These are phyloP conservation scores for Simplicillium sp. DNA, from an alignment of 2,329 filamentous ascomycete genomes.

Conservation along the genomic window DNA sequence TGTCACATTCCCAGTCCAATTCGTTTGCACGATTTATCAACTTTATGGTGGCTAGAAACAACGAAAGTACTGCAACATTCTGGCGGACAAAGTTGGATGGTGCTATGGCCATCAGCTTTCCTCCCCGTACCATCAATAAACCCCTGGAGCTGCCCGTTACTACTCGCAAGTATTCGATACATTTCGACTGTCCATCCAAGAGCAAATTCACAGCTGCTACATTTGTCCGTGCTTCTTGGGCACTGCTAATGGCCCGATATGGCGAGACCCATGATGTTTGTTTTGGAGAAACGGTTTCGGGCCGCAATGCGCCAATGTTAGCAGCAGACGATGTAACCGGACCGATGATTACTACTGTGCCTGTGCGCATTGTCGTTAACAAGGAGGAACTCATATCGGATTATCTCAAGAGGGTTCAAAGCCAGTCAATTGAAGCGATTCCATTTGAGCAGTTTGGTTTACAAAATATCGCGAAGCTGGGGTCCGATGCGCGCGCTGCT, in stretches of 20 bases:
- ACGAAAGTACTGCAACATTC: too few relatives aligned
- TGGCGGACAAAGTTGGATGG: too few relatives aligned
- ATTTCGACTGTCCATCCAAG: too few relatives aligned
- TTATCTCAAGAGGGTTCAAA: conserved; percentile 7
- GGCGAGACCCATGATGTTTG: conserved; percentile 12
- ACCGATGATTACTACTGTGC: conserved; percentile 13
- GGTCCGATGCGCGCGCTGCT: conserved; percentile 4
- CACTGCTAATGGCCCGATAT: neutral
- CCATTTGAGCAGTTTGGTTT: conserved; percentile 12
- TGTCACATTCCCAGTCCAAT: too few relatives aligned
- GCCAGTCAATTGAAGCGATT: conserved; percentile 7
- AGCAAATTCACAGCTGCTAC: too few relatives aligned
- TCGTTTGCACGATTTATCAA: too few relatives aligned
- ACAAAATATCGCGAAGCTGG: conserved; percentile 11
- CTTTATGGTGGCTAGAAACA: too few relatives aligned
- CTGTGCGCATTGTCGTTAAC: conserved; percentile 6
- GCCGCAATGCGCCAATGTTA: conserved; percentile 9
- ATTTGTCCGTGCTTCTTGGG: too few relatives aligned
- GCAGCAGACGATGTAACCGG: conserved; percentile 11
- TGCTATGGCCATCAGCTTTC: too few relatives aligned
- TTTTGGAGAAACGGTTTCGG: conserved; percentile 13
- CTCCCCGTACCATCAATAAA: too few relatives aligned
- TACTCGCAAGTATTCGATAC: too few relatives aligned
- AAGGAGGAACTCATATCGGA: neutral
- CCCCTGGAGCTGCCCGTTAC: too few relatives aligned